Evolutionary conservation across 306 rosid genomes (phyloP), one percentile per base, ranked within the genome.

Genomic region (Cucumis cinereus): DNA sequence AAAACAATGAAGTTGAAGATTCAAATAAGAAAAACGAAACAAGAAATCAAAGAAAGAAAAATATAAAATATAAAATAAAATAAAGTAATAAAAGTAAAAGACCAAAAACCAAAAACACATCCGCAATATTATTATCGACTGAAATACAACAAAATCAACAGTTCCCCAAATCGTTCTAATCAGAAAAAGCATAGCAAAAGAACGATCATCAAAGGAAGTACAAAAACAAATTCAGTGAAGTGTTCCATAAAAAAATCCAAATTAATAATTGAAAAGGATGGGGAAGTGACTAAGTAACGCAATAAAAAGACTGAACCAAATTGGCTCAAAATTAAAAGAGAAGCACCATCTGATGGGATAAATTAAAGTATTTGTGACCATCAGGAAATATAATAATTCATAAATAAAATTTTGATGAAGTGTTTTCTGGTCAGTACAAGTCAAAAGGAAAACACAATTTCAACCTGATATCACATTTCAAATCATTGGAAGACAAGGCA

Each of bases 1-100:
- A 72, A 72, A 72, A 50, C 45, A 50, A 52, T 49, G 56, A 72
- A 72, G 36, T 68, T 66, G 73, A 68, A 43, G 54, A 41, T 43
- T 23, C 36, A 43, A 68, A 68, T 41, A 68, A 30, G 26, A 72
- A 72, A 50, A 72, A 24, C 9, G 28, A 77, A 53, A 20, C 57
- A 54, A 53, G n/a, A 77, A 23, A 16, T 33, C 59, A 23, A 10
- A 28, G 33, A 45, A 8, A 45, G 4, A 20, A 23, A 71, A 49
- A n/a, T n/a, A n/a, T n/a, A 45, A 30, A 2, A 2, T 16, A 8
- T n/a, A 60, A 16, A 56, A 30, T 2, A 9, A 47, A 47, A 13
- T 0, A 15, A 7, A 63, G 35, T 0, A 45, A 13, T 1, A 15
- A 7, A 63, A 62, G 19, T 9, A 16, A 63, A 33, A 30, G 10